A percentile compares a stretch with the other conserved stretches of the same genome.
Conservation (phyloP, 139 green algal genomes). For the Chlorella sp. region DNA sequence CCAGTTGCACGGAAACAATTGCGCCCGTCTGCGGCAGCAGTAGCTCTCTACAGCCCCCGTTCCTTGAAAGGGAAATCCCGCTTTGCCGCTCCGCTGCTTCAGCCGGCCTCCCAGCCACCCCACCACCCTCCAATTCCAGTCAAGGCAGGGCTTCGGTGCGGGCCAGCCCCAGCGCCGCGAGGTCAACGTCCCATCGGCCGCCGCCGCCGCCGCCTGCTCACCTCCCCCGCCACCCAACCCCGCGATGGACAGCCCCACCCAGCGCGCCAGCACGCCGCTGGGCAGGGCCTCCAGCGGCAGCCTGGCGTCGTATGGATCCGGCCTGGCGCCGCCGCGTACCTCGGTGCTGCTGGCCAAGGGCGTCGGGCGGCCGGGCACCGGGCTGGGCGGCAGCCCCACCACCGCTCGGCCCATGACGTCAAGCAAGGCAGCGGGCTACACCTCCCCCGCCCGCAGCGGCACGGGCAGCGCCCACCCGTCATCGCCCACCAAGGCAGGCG, state of each 20-base stretch:
- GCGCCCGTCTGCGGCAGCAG: no score
- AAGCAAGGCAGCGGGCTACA: slow-evolving; percentile 41
- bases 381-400: not conserved
- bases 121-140: no score
- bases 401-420: slow-evolving; percentile 79
- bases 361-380: slow-evolving; percentile 15
- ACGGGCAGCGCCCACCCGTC: not conserved
- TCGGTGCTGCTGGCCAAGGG: slow-evolving; percentile 20
- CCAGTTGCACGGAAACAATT: no score
- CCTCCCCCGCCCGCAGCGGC: not conserved
- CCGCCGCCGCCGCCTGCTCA: no score
- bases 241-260: not conserved
- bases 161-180: no score
- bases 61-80: no score
- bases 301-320: not conserved
- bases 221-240: not conserved
- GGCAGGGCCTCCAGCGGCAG: not conserved
- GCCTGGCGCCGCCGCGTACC: slow-evolving; percentile 7
- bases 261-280: not conserved
- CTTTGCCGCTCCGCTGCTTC: no score
- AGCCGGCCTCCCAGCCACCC: no score
- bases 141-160: no score
- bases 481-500: not conserved
- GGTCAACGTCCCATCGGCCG: no score
- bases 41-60: no score